Evolutionary conservation across 495 filamentous ascomycete species (phyloP).

Genomic region (Neurospora sp.): DNA sequence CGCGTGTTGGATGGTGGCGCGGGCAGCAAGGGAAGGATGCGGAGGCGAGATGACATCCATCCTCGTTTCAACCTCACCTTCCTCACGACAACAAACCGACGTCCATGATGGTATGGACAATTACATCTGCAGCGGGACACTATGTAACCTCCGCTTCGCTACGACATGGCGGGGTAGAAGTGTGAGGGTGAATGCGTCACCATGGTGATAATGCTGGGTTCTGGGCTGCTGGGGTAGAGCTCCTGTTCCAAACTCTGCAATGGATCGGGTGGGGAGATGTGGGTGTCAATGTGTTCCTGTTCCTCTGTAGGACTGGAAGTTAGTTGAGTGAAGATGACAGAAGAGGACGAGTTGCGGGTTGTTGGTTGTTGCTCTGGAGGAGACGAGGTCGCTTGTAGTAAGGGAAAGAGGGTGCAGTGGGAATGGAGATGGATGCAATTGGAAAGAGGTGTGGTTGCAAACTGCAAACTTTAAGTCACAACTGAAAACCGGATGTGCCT

Average conservation of each 20-base stretch:
- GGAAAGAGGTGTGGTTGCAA: background rate
- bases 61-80: background rate
- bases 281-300: background rate
- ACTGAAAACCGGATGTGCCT: background rate
- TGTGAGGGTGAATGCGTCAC: background rate
- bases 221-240: background rate
- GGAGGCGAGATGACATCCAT: background rate
- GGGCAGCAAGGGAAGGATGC: background rate
- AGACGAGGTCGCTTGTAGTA: background rate
- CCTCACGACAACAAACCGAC: background rate
- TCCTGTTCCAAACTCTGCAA: background rate
- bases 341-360: background rate
- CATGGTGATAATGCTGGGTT: background rate
- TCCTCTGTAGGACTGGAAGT: background rate
- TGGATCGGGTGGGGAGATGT: background rate
- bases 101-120: background rate
- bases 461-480: background rate
- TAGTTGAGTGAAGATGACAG: background rate
- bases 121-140: background rate
- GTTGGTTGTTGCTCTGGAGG: background rate
- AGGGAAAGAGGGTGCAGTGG: background rate
- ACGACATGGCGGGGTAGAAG: background rate
- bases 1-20: background rate
- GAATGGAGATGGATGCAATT: background rate
- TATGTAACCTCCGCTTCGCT: background rate